A percentile compares a stretch with the other conserved stretches of the same genome.
Conservation (phyloP, 2,329 filamentous ascomycete species). For the Triangularia setosa region DNA sequence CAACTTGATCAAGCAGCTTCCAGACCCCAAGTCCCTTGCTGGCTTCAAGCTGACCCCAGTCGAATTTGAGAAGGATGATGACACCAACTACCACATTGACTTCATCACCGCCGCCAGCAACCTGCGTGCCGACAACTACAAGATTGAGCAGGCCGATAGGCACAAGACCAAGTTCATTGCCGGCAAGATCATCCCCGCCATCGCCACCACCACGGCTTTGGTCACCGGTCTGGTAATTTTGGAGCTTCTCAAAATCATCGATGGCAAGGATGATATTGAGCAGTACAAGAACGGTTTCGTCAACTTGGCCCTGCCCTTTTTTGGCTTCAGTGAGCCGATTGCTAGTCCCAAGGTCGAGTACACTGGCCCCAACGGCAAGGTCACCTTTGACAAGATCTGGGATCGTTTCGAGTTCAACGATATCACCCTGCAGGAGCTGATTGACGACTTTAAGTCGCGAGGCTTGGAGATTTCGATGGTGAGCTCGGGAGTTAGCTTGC, state of each 20-base stretch:
- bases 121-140: slow-evolving; percentile 95
- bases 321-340: slow-evolving; percentile 97
- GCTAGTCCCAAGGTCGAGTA: slow-evolving; percentile 91
- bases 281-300: slow-evolving; percentile 99
- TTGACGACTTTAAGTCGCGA: slow-evolving; percentile 75
- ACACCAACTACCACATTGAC: slow-evolving; percentile 96
- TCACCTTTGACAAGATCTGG: slow-evolving; percentile 93
- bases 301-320: slow-evolving; percentile 94
- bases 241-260: slow-evolving; percentile 93
- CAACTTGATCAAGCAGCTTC: slow-evolving; percentile 67
- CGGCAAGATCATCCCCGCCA: slow-evolving; percentile 98
- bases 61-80: slow-evolving; percentile 97
- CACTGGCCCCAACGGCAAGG: slow-evolving; percentile 70
- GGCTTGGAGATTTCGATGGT: slow-evolving; percentile 87
- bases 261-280: slow-evolving; percentile 93
- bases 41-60: slow-evolving; percentile 88
- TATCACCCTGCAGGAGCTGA: slow-evolving; percentile 77
- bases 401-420: slow-evolving; percentile 91
- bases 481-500: slow-evolving; percentile 90
- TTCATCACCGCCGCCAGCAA: slow-evolving; percentile 98
- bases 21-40: slow-evolving; percentile 72
- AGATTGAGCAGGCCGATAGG: slow-evolving; percentile 84
- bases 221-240: slow-evolving; percentile 91
- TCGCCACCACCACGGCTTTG: slow-evolving; percentile 92
- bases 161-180: slow-evolving; percentile 99